These are phyloP conservation scores for Pythium oligandrum DNA, from an alignment of 352 stramenopile genomes.

Conservation along the genomic window DNA sequence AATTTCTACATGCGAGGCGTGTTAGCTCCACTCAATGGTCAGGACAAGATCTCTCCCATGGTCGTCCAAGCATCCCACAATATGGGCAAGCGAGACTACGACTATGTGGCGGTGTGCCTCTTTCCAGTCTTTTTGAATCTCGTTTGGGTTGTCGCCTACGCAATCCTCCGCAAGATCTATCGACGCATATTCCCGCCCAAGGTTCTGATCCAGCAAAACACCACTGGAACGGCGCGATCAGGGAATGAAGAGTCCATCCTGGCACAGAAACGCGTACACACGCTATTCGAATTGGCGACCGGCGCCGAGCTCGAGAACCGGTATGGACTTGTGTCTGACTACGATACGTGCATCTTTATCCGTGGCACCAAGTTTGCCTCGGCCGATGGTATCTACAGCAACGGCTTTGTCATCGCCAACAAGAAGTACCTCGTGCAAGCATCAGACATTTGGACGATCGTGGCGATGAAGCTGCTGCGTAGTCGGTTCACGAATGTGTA, in stretches of 20 bases:
- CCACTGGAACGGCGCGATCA: no score
- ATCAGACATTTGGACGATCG: constrained; percentile 29
- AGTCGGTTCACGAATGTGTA: constrained; percentile 38
- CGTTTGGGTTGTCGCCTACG: constrained; percentile 14
- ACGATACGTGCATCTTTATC: constrained; percentile 40
- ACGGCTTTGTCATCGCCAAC: constrained; percentile 50
- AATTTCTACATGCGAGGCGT: not conserved
- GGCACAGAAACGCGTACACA: constrained; percentile 8
- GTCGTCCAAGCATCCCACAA: constrained; percentile 7
- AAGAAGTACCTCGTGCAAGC: constrained; percentile 45
- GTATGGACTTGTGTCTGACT: constrained; percentile 27
- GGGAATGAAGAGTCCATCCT: constrained; percentile 1
- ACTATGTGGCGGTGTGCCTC: not conserved
- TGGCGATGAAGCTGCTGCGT: constrained; percentile 39
- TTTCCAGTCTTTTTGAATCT: constrained; percentile 7
- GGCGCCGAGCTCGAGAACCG: constrained; percentile 14
- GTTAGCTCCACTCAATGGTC: not conserved
- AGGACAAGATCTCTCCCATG: constrained; percentile 1
- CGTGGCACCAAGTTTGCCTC: constrained; percentile 27
- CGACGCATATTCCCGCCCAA: constrained; percentile 9
- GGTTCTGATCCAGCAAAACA: constrained; percentile 1
- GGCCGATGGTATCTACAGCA: constrained; percentile 51
- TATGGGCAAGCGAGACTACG: not conserved
- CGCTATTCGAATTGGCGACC: constrained; percentile 16
- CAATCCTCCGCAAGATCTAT: constrained; percentile 20